These are phyloP conservation scores for Talaromyces sp. DNA, from an alignment of 2,329 filamentous ascomycete genomes.

Conservation along the genomic window DNA sequence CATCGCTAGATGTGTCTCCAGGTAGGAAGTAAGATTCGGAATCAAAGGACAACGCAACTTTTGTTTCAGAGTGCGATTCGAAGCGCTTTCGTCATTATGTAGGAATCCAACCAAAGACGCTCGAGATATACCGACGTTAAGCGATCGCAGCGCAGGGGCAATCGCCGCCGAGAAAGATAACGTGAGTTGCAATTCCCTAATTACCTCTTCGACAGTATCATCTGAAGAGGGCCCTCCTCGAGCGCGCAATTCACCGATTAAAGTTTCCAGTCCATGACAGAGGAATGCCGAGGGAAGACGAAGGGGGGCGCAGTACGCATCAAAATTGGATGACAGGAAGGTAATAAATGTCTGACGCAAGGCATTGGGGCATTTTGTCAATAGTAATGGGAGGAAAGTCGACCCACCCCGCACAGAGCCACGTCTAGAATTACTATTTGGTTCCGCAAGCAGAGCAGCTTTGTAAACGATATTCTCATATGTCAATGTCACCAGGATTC, in stretches of 20 bases:
- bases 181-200: slow-evolving; percentile 45
- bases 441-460: slow-evolving; percentile 52
- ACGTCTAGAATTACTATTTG: slow-evolving; percentile 18
- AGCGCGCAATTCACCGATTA: slow-evolving; percentile 22
- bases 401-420: slow-evolving; percentile 34
- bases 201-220: slow-evolving; percentile 30
- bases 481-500: slow-evolving; percentile 52
- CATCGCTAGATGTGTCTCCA: slow-evolving; percentile 45
- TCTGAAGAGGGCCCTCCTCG: background rate
- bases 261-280: slow-evolving; percentile 47
- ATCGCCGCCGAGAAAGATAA: slow-evolving; percentile 40
- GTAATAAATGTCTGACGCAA: slow-evolving; percentile 53
- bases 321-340: slow-evolving; percentile 55
- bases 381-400: slow-evolving; percentile 53
- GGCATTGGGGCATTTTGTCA: slow-evolving; percentile 54
- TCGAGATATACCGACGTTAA: slow-evolving; percentile 40
- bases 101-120: slow-evolving; percentile 28
- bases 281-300: slow-evolving; percentile 50
- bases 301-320: slow-evolving; percentile 51
- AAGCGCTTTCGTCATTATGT: background rate
- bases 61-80: slow-evolving; percentile 14
- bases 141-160: slow-evolving; percentile 35
- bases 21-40: slow-evolving; percentile 36
- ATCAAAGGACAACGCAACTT: slow-evolving; percentile 14
- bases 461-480: slow-evolving; percentile 55